A percentile compares a stretch with the other conserved stretches of the same genome.
Conservation (phyloP, 2,329 filamentous ascomycete species). For the Thermothelomyces thermophilus region DNA sequence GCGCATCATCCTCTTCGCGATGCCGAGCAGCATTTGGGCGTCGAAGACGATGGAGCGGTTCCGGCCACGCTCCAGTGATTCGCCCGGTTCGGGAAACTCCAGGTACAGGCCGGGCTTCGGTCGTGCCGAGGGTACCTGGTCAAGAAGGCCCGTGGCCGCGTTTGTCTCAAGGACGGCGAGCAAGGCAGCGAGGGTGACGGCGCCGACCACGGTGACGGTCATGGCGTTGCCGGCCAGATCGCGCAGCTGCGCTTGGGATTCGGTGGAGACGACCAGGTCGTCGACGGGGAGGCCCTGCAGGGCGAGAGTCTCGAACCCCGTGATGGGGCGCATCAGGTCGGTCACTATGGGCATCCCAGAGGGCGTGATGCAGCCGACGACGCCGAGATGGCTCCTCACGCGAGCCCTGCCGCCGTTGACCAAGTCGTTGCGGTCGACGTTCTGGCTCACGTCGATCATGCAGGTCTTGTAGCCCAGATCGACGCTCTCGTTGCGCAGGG, state of each 20-base stretch:
- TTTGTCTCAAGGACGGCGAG: conserved; percentile 29
- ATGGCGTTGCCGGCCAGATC: conserved; percentile 76
- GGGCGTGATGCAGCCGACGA: conserved; percentile 63
- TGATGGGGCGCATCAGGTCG: conserved; percentile 52
- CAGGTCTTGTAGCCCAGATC: conserved; percentile 44
- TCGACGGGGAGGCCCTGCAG: conserved; percentile 64
- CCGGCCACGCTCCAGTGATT: background rate
- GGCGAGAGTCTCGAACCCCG: conserved; percentile 54
- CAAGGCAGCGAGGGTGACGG: conserved; percentile 53
- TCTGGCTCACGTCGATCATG: conserved; percentile 63
- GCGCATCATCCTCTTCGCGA: conserved; percentile 10
- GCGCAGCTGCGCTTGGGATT: conserved; percentile 55
- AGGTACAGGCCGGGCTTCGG: background rate
- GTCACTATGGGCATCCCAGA: conserved; percentile 55
- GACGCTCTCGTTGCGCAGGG: conserved; percentile 40
- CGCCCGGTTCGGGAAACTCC: background rate
- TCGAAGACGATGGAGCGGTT: background rate
- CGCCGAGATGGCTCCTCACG: conserved; percentile 38
- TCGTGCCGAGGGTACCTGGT: background rate
- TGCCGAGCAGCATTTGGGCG: background rate
- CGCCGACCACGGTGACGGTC: conserved; percentile 65
- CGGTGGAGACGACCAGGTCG: conserved; percentile 55
- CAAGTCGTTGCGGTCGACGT: conserved; percentile 49
- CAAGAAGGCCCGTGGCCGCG: background rate
- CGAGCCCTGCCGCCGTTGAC: conserved; percentile 31